These are phyloP conservation scores for Phytopythium aichiense DNA, from an alignment of 352 stramenopile genomes.

Conservation along the genomic window DNA sequence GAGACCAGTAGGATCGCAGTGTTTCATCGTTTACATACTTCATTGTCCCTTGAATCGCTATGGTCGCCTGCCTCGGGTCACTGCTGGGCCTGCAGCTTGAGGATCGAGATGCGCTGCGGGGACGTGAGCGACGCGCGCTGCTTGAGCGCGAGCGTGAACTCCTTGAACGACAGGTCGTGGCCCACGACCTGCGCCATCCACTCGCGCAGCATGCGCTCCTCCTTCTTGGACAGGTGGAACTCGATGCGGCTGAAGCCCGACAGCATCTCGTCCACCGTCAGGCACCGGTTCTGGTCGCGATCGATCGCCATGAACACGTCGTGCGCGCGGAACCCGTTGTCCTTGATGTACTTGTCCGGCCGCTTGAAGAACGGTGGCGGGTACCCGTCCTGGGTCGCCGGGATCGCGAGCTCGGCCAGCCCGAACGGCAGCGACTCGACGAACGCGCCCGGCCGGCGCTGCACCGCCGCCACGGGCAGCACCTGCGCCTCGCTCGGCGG, in stretches of 20 bases:
- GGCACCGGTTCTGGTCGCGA: conserved; percentile 28
- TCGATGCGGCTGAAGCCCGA: conserved; percentile 42
- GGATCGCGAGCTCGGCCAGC: conserved; percentile 6
- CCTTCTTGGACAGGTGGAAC: conserved; percentile 39
- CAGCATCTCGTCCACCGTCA: conserved; percentile 44
- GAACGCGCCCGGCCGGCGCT: conserved; percentile 6
- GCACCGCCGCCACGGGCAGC: conserved; percentile 6
- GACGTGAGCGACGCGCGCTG: conserved; percentile 48
- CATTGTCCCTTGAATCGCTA: too few species aligned
- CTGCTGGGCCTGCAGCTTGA: conserved; percentile 15
- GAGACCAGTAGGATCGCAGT: too few species aligned
- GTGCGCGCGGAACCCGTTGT: conserved; percentile 37
- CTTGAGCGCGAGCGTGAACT: conserved; percentile 51
- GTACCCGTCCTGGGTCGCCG: conserved; percentile 29
- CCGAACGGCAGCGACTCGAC: conserved; percentile 7
- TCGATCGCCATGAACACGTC: conserved; percentile 50
- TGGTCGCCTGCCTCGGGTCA: too few species aligned
- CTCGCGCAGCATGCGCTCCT: conserved; percentile 32
- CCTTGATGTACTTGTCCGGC: conserved; percentile 45
- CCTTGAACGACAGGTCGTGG: conserved; percentile 52
- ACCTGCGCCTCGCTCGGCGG: conserved; percentile 16
- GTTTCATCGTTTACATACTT: too few species aligned
- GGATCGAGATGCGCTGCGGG: conserved; percentile 35
- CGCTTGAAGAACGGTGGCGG: conserved; percentile 48
- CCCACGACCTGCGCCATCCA: conserved; percentile 48